phyloP scores from a whole-genome alignment of 257 asterid genomes.

The Hygrophila difformis region DNA sequence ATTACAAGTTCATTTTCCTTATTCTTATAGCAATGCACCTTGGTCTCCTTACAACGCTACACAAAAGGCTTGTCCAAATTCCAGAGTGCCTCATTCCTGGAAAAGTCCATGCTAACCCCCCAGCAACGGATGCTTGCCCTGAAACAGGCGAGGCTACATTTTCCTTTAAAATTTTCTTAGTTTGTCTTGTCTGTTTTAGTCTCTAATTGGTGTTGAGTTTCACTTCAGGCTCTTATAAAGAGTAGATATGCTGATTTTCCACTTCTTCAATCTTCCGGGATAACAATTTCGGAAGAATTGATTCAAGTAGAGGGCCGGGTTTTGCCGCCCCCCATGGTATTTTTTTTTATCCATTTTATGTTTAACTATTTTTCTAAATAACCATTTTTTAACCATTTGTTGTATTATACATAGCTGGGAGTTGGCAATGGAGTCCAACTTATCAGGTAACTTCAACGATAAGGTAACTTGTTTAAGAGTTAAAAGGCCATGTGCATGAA shows the following conservation, averaged over 20 bases:
- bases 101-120: conserved; percentile 69
- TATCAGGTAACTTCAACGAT: conserved; percentile 61
- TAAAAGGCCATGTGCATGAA: neutral
- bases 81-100: conserved; percentile 69
- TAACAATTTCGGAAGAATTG: conserved; percentile 40
- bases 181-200: neutral
- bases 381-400: no score
- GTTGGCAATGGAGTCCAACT: conserved; percentile 43
- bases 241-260: conserved; percentile 47
- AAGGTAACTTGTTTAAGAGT: conserved; percentile 32
- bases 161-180: neutral
- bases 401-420: conserved; percentile 52
- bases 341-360: neutral
- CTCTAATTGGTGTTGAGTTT: neutral
- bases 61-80: conserved; percentile 45
- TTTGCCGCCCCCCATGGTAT: conserved; percentile 56
- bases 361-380: no score
- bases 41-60: conserved; percentile 70
- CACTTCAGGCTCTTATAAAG: conserved; percentile 37
- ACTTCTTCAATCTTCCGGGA: conserved; percentile 40
- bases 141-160: conserved; percentile 24
- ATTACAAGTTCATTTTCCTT: neutral
- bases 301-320: conserved; percentile 53
- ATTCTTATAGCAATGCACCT: conserved; percentile 34
- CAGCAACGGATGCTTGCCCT: conserved; percentile 48